A percentile compares a stretch with the other conserved stretches of the same genome.
phyloP scores from a whole-genome alignment of 805 yeast species.

The Ascoidea tarda region DNA sequence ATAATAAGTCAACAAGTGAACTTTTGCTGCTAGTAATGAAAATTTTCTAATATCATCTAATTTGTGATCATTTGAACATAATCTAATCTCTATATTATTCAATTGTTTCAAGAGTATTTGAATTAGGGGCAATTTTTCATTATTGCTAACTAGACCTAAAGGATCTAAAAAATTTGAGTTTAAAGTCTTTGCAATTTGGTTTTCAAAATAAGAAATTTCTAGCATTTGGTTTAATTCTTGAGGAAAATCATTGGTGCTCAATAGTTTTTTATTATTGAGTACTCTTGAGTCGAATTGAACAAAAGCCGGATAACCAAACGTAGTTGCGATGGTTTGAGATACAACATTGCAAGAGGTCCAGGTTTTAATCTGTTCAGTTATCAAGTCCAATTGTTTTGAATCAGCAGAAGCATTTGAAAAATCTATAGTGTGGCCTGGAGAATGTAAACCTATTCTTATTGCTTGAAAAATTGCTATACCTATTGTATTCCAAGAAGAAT shows the following conservation, averaged over 20 bases:
- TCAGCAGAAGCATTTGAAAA: slow-evolving; percentile 26
- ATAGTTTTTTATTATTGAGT: slow-evolving; percentile 27
- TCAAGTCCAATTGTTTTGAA: slow-evolving; percentile 23
- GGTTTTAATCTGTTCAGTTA: slow-evolving; percentile 72
- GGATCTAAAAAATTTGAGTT: slow-evolving; percentile 58
- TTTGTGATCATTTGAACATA: slow-evolving; percentile 23
- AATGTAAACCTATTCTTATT: slow-evolving; percentile 78
- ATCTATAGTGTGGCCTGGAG: slow-evolving; percentile 55
- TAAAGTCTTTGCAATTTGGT: slow-evolving; percentile 66
- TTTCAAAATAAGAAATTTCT: slow-evolving; percentile 75
- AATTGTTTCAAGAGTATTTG: slow-evolving; percentile 58
- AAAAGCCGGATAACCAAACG: slow-evolving; percentile 91
- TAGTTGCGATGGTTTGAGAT: slow-evolving; percentile 79
- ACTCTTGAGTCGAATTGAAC: slow-evolving; percentile 55
- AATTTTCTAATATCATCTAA: slow-evolving; percentile 61
- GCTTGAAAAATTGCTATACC: slow-evolving; percentile 93
- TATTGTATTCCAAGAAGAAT: slow-evolving; percentile 89
- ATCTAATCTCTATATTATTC: slow-evolving; percentile 57
- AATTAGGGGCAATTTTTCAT: slow-evolving; percentile 64
- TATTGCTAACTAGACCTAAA: slow-evolving; percentile 46
- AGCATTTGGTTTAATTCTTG: slow-evolving; percentile 58
- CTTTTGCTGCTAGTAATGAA: slow-evolving; percentile 55
- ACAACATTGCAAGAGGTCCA: slow-evolving; percentile 93
- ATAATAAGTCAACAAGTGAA: slow-evolving; percentile 73
- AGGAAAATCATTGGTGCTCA: slow-evolving; percentile 38